These are phyloP conservation scores for Carex myosuroides DNA, from an alignment of 176 grass and related monocot species.

Conservation along the genomic window DNA sequence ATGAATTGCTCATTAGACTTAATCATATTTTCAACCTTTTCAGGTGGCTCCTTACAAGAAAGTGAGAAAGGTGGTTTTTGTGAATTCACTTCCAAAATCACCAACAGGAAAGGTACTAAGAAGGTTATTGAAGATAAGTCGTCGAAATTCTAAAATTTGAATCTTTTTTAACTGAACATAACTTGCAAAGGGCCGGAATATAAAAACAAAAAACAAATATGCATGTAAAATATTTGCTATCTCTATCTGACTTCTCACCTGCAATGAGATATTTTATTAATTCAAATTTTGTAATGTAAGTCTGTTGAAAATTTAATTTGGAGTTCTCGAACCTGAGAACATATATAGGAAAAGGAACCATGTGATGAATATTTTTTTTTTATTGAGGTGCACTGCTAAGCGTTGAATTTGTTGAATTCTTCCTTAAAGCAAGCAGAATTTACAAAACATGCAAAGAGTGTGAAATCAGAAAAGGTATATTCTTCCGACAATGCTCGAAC, in stretches of 20 bases:
- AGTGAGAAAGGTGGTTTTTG: slow-evolving; percentile 78
- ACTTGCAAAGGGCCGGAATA: background rate
- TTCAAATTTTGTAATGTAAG: background rate
- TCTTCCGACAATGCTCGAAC: background rate
- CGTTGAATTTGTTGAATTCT: background rate
- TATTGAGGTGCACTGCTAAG: background rate
- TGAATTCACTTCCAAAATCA: slow-evolving; percentile 77
- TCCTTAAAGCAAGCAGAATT: background rate
- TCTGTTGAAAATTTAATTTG: background rate
- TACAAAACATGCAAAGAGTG: background rate
- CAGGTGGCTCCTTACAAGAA: slow-evolving; percentile 90
- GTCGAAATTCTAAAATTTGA: slow-evolving; percentile 42
- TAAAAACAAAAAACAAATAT: slow-evolving; percentile 7
- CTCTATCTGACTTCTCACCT: background rate
- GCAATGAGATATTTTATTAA: background rate
- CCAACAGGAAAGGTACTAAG: slow-evolving; percentile 71
- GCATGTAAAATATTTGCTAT: background rate
- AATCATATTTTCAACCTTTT: background rate
- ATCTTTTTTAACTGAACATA: background rate
- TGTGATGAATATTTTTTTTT: background rate
- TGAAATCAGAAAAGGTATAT: background rate
- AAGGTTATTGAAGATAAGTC: slow-evolving; percentile 46
- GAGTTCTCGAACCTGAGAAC: background rate
- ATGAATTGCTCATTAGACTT: background rate
- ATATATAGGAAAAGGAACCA: background rate